A percentile compares a stretch with the other conserved stretches of the same genome.
Conservation (phyloP, 108 stramenopile species). For the Cyclostephanos invisitatus region DNA sequence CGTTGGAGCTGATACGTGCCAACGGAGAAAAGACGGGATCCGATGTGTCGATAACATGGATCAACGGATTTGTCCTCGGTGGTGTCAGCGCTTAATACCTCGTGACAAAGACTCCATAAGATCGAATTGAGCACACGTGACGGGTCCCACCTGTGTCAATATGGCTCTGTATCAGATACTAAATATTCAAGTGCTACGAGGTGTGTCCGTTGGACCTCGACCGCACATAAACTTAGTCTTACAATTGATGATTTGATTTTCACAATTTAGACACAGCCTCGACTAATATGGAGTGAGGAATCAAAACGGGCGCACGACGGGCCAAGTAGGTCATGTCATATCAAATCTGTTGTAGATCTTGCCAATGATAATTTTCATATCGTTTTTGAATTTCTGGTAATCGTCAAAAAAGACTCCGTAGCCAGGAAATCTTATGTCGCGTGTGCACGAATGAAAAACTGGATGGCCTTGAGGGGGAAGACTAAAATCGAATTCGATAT, state of each 20-base stretch:
- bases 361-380: neutral
- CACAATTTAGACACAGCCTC: too few relatives aligned
- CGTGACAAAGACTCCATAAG: neutral
- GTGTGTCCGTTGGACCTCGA: neutral
- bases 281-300: neutral
- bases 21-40: constrained; percentile 3
- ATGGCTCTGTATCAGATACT: neutral
- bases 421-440: neutral
- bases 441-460: neutral
- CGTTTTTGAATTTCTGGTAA: neutral
- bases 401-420: neutral
- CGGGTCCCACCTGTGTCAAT: neutral
- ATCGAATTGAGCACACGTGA: neutral
- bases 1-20: constrained; percentile 37
- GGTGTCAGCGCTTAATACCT: neutral
- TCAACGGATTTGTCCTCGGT: neutral
- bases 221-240: neutral
- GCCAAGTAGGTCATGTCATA: neutral
- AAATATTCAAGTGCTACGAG: neutral
- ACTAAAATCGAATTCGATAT: constrained; percentile 5
- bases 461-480: neutral
- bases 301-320: neutral
- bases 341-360: neutral
- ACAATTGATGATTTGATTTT: too few relatives aligned
- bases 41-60: constrained; percentile 13